A percentile compares a stretch with the other conserved stretches of the same genome.
Evolutionary conservation across 495 filamentous ascomycete genomes (phyloP).

Genomic region (Evernia prunastri): DNA sequence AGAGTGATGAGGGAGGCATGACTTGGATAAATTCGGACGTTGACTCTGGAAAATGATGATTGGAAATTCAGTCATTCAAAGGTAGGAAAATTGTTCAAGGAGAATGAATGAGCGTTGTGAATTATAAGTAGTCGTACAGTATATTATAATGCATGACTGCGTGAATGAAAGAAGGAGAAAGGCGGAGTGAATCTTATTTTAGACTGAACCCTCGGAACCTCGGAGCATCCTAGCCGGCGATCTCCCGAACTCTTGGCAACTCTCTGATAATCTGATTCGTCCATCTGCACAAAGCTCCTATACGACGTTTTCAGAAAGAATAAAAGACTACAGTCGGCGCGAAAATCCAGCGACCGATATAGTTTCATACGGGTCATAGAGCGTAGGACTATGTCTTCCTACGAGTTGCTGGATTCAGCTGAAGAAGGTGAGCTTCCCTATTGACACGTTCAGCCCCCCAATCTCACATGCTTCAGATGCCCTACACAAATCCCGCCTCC

Average conservation of each 20-base stretch:
- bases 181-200: neutral
- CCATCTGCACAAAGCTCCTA: neutral
- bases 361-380: neutral
- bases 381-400: conserved; percentile 38
- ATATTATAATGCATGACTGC: neutral
- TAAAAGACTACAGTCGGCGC: neutral
- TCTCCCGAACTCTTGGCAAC: neutral
- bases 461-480: conserved; percentile 48
- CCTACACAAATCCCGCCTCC: conserved; percentile 82
- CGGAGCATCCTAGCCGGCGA: neutral
- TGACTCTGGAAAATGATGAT: neutral
- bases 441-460: neutral
- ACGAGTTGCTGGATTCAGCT: conserved; percentile 42
- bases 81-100: neutral
- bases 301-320: too few relatives aligned
- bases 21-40: neutral
- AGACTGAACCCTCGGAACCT: neutral
- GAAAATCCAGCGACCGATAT: neutral
- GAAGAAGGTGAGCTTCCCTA: conserved; percentile 44
- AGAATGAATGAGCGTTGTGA: neutral
- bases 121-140: neutral
- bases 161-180: conserved; percentile 1
- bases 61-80: neutral
- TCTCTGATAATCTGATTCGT: neutral
- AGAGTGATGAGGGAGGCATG: conserved; percentile 42